Percentiles rank a stretch among this genome's conserved stretches.
These are phyloP conservation scores for Yamadazyma sp. DNA, from an alignment of 1,139 yeast species.

Conservation along the genomic window DNA sequence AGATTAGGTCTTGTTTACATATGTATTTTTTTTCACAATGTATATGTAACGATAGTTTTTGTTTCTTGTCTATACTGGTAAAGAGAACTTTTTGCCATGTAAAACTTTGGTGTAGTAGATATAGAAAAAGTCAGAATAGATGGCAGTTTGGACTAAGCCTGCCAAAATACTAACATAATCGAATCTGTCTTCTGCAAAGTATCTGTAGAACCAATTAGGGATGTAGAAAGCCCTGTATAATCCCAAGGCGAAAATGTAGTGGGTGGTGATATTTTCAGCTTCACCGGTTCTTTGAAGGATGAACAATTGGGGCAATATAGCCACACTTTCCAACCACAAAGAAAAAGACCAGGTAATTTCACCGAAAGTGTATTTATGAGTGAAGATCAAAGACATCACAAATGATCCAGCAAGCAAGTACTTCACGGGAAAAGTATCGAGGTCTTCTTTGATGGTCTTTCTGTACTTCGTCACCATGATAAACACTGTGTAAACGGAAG, in stretches of 20 bases:
- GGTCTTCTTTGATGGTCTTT: conserved; percentile 49
- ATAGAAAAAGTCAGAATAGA: conserved; percentile 94
- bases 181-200: conserved; percentile 61
- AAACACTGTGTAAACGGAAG: conserved; percentile 75
- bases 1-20: conserved; percentile 48
- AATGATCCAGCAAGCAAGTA: conserved; percentile 68
- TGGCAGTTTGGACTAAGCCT: conserved; percentile 80
- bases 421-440: conserved; percentile 74
- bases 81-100: conserved; percentile 76
- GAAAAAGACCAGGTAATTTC: conserved; percentile 79
- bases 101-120: conserved; percentile 78
- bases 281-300: conserved; percentile 88
- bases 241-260: conserved; percentile 92
- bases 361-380: conserved; percentile 57
- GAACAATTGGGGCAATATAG: conserved; percentile 88
- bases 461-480: conserved; percentile 66
- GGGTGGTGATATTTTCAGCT: conserved; percentile 83
- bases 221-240: conserved; percentile 83
- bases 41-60: background rate
- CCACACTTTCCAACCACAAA: conserved; percentile 85
- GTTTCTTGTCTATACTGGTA: conserved; percentile 43
- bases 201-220: conserved; percentile 94
- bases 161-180: conserved; percentile 75
- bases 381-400: conserved; percentile 62
- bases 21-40: background rate